Evolutionary conservation across 768 basidiomycete species (phyloP).

Genomic region (Tricholoma hemisulphureum): DNA sequence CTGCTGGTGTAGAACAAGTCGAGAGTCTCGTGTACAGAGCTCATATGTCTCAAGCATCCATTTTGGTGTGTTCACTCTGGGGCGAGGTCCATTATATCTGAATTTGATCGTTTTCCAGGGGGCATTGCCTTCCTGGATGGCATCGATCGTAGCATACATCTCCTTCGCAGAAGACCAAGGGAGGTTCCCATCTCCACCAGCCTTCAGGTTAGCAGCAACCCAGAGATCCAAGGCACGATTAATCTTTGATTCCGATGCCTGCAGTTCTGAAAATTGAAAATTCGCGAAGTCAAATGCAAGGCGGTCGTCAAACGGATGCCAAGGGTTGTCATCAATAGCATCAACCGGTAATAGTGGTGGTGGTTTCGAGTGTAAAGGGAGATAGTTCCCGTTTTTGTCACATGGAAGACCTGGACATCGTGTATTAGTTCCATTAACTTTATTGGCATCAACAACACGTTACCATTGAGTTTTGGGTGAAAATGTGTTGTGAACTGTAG

Average conservation of each 20-base stretch:
- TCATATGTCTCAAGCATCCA: conserved; percentile 28
- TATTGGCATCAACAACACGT: background rate
- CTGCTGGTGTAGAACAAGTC: conserved; percentile 19
- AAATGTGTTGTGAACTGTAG: background rate
- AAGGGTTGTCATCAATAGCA: background rate
- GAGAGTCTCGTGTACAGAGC: conserved; percentile 17
- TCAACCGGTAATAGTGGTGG: background rate
- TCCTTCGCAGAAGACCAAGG: background rate
- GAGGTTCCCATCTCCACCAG: background rate
- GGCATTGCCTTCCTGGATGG: background rate
- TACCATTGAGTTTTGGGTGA: background rate
- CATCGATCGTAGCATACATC: background rate
- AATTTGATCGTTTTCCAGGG: background rate
- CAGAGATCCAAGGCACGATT: background rate
- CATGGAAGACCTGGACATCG: background rate
- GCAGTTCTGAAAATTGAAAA: background rate
- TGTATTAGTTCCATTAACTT: background rate
- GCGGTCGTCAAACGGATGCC: background rate
- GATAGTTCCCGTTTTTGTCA: background rate
- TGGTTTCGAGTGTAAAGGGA: background rate
- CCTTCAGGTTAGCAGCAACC: background rate
- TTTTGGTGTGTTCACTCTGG: conserved; percentile 11
- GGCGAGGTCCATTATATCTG: conserved; percentile 6
- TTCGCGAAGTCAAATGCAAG: background rate
- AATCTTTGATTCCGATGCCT: background rate